Base-by-base conservation (phyloP, 306 rosid species). In the Prunus mongolica region DNA sequence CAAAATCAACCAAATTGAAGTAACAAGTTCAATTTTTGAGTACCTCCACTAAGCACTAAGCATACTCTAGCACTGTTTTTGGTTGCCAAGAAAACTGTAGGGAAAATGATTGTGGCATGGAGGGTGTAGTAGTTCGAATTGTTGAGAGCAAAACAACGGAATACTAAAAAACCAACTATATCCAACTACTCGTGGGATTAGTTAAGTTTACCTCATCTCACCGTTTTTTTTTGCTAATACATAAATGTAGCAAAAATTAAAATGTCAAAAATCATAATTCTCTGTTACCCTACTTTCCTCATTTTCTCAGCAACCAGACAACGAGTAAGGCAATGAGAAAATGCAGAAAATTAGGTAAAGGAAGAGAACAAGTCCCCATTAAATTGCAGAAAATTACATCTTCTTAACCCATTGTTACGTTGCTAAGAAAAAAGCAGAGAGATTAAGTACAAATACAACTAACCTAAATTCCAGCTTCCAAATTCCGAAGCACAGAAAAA, bases 291-390 rank as follows among this genome's bases (percentile, higher is more conserved):
- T 22, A 65, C 45, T n/a, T 70, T 45, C 65, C 63, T 67, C 47
- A 11, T 72, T 57, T 72, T 73, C 74, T 56, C 77, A 71, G 34
- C 77, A 51, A 54, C 60, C 73, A 73, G n/a, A 67, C 71, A 16
- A 10, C 19, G 18, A 38, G 30, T 13, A 58, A 7, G 47, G 24
- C 1, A 32, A 56, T 25, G 54, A 52, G 46, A 8, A 65, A 52
- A 66, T 28, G 7, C 66, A 45, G 12, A 44, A 78, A 50, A 71
- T 15, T 49, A 13, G n/a, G 30, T 34, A 25, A 38, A 67, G 5
- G 32, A 32, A 50, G 3, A 50, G 34, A 62, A 49, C 9, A 64
- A 28, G 24, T 5, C 34, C 61, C 5, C 18, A 32, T 20, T 8
- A 67, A 58, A 74, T 47, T 25, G 47, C 58, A 6, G 49, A 38